These are phyloP conservation scores for Neoarthrinium moseri DNA, from an alignment of 2,329 filamentous ascomycete species.

Conservation along the genomic window DNA sequence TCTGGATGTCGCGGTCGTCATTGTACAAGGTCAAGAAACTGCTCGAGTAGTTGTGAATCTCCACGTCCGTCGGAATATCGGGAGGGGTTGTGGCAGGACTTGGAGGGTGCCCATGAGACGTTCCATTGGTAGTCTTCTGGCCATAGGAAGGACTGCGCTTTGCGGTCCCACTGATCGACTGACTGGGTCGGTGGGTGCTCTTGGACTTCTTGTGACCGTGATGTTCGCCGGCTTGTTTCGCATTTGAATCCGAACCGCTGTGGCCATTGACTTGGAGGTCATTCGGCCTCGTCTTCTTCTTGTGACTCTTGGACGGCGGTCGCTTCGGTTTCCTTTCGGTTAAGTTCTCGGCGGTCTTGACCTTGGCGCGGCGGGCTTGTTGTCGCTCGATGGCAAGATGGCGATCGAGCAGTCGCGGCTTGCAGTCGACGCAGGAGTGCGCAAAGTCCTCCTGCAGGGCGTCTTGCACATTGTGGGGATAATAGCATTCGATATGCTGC, in stretches of 20 bases:
- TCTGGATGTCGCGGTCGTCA: slow-evolving; percentile 53
- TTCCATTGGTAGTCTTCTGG: slow-evolving; percentile 59
- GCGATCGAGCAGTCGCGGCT: slow-evolving; percentile 71
- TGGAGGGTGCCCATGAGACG: slow-evolving; percentile 57
- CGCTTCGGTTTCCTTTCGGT: slow-evolving; percentile 73
- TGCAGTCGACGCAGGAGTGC: slow-evolving; percentile 88
- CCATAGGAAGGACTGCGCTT: slow-evolving; percentile 65
- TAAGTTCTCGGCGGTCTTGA: slow-evolving; percentile 42
- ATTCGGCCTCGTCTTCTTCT: slow-evolving; percentile 79
- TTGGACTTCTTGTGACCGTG: slow-evolving; percentile 77
- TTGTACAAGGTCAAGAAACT: slow-evolving; percentile 77
- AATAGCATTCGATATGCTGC: slow-evolving; percentile 98
- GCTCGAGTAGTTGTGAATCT: slow-evolving; percentile 68
- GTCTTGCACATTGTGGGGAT: slow-evolving; percentile 70
- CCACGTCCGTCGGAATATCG: slow-evolving; percentile 60
- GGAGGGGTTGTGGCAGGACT: slow-evolving; percentile 78
- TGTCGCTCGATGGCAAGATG: slow-evolving; percentile 75
- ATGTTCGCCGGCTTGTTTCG: slow-evolving; percentile 45
- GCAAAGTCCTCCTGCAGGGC: slow-evolving; percentile 69
- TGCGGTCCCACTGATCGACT: slow-evolving; percentile 70
- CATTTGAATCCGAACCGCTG: slow-evolving; percentile 54
- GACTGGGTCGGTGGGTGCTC: slow-evolving; percentile 74
- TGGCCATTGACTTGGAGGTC: slow-evolving; percentile 69
- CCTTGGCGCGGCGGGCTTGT: slow-evolving; percentile 52
- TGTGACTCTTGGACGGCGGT: slow-evolving; percentile 75